Percentiles rank a stretch among this genome's conserved stretches.
Conservation (phyloP, 257 asterid genomes). For the Verbena officinalis region DNA sequence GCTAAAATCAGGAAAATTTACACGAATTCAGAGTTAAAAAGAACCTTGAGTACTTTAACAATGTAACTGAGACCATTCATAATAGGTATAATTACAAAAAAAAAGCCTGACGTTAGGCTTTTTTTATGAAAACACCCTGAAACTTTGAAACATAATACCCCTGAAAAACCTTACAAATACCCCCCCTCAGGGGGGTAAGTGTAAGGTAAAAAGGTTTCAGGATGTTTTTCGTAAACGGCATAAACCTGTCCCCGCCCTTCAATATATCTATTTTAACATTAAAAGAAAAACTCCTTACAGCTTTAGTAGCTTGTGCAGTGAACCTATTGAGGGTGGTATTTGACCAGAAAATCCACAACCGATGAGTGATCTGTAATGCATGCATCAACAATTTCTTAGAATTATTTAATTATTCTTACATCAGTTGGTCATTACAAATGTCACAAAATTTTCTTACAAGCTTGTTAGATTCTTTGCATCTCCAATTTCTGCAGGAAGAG, state of each 20-base stretch:
- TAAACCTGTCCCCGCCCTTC: no score
- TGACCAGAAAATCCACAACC: slow-evolving; percentile 86
- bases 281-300: slow-evolving; percentile 56
- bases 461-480: slow-evolving; percentile 53
- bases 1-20: not conserved
- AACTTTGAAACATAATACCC: no score
- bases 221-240: no score
- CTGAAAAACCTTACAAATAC: no score
- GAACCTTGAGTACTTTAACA: not conserved
- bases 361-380: slow-evolving; percentile 62
- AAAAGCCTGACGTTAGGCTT: no score
- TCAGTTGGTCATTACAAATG: not conserved
- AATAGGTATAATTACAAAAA: no score
- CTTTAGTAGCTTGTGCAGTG: slow-evolving; percentile 49
- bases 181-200: no score
- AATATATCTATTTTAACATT: no score
- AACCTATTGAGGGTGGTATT: slow-evolving; percentile 78
- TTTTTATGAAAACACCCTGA: no score
- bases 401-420: not conserved
- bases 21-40: not conserved
- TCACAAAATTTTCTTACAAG: slow-evolving; percentile 56
- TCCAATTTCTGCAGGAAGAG: slow-evolving; percentile 73
- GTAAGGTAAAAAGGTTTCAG: no score
- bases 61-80: no score
- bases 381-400: slow-evolving; percentile 8